A percentile compares a stretch with the other conserved stretches of the same genome.
These are phyloP conservation scores for Penicillium odoratum DNA, from an alignment of 495 filamentous ascomycete genomes.

Conservation along the genomic window DNA sequence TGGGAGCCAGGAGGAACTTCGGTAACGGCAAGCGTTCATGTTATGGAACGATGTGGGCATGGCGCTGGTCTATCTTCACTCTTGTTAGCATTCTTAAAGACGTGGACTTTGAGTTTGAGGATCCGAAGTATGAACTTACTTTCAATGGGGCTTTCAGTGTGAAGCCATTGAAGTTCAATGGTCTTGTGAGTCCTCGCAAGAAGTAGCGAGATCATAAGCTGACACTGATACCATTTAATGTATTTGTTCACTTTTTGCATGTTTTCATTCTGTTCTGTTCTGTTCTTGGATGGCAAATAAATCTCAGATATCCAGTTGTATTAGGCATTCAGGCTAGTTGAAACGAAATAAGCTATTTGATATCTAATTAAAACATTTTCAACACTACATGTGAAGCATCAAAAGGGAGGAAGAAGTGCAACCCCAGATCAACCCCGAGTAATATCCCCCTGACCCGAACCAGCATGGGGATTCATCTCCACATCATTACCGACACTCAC, in stretches of 20 bases:
- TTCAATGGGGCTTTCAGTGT: constrained; percentile 42
- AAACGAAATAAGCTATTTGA: background rate
- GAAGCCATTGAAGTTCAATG: constrained; percentile 36
- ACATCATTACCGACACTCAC: background rate
- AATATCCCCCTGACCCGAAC: background rate
- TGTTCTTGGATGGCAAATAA: background rate
- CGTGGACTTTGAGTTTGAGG: constrained; percentile 44
- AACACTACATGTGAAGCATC: background rate
- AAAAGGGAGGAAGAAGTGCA: background rate
- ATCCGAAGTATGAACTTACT: constrained; percentile 41
- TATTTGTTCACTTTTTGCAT: background rate
- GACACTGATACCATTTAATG: background rate
- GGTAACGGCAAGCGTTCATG: constrained; percentile 71
- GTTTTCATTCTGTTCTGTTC: background rate
- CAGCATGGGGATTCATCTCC: background rate
- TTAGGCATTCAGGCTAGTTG: background rate
- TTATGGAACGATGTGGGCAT: constrained; percentile 65
- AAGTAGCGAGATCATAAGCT: constrained; percentile 1
- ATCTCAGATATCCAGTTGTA: background rate
- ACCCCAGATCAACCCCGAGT: background rate
- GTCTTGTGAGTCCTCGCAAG: constrained; percentile 39
- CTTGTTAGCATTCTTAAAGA: constrained; percentile 44
- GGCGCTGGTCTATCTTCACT: constrained; percentile 53
- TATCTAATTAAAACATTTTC: background rate
- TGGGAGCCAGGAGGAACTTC: constrained; percentile 64